Evolutionary conservation across 2,329 filamentous ascomycete species (phyloP).

Genomic region (Penicillium vulpinum): DNA sequence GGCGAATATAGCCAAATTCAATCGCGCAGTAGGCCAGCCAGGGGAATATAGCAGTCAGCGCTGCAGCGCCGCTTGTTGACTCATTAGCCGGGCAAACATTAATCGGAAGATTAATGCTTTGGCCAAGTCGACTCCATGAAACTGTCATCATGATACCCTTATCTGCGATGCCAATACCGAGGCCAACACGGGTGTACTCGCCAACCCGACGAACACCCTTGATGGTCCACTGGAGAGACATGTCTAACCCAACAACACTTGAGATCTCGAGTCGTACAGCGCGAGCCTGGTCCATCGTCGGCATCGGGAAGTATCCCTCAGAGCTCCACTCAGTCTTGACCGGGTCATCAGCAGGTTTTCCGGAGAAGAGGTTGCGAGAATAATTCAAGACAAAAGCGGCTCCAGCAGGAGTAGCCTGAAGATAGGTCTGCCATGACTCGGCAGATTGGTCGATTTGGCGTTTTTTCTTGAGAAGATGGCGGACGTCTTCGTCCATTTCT

Average conservation of each 20-base stretch:
- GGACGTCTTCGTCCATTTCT: slow-evolving; percentile 17
- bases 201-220: slow-evolving; percentile 40
- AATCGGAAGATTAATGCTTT: slow-evolving; percentile 43
- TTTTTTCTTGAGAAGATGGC: slow-evolving; percentile 13
- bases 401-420: slow-evolving; percentile 31
- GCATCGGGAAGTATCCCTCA: slow-evolving; percentile 40
- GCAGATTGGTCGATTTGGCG: slow-evolving; percentile 24
- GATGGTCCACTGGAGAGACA: slow-evolving; percentile 37
- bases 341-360: slow-evolving; percentile 32
- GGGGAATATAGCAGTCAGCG: slow-evolving; percentile 39
- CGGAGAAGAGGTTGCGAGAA: slow-evolving; percentile 40
- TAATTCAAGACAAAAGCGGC: slow-evolving; percentile 37
- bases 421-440: slow-evolving; percentile 36
- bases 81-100: slow-evolving; percentile 37
- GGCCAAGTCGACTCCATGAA: slow-evolving; percentile 44
- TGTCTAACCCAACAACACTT: slow-evolving; percentile 27
- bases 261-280: slow-evolving; percentile 38
- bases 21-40: slow-evolving; percentile 43
- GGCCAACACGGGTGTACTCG: slow-evolving; percentile 40
- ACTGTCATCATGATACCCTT: slow-evolving; percentile 41
- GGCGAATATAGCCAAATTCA: slow-evolving; percentile 45
- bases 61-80: slow-evolving; percentile 36
- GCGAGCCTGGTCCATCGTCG: slow-evolving; percentile 29
- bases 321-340: slow-evolving; percentile 43
- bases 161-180: slow-evolving; percentile 40